Percentiles rank a stretch among this genome's conserved stretches.
Evolutionary conservation across 768 basidiomycete species (phyloP).

Genomic region (Melanogaster broomeanus): DNA sequence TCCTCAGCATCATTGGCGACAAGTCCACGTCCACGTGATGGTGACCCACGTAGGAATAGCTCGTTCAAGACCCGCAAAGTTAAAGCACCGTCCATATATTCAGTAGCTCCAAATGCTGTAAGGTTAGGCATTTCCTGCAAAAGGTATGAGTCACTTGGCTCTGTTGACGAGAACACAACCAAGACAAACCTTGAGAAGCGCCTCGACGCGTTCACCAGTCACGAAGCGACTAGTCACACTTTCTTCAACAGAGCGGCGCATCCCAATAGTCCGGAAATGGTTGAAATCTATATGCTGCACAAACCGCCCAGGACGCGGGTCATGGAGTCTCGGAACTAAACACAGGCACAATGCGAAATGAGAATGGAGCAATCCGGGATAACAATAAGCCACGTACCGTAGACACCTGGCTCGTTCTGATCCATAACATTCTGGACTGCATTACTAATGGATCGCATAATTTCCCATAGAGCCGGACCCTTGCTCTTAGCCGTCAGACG

Average conservation of each 20-base stretch:
- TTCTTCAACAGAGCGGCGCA: conserved; percentile 90
- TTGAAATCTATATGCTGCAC: conserved; percentile 92
- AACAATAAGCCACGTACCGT: conserved; percentile 50
- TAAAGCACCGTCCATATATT: conserved; percentile 96
- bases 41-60: conserved; percentile 82
- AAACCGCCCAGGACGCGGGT: conserved; percentile 76
- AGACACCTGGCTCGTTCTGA: conserved; percentile 63
- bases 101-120: conserved; percentile 88
- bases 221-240: conserved; percentile 90
- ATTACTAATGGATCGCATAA: conserved; percentile 76
- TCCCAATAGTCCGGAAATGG: conserved; percentile 96
- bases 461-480: conserved; percentile 82
- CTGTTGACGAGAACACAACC: conserved; percentile 1
- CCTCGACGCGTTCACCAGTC: conserved; percentile 81
- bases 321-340: conserved; percentile 66
- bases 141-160: conserved; percentile 3
- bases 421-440: conserved; percentile 74
- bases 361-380: conserved; percentile 2
- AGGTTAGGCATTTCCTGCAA: conserved; percentile 88
- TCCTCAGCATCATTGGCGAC: conserved; percentile 59
- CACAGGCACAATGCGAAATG: conserved; percentile 6
- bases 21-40: conserved; percentile 62
- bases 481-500: conserved; percentile 76
- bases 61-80: conserved; percentile 85
- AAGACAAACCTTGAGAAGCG: conserved; percentile 67